Evolutionary conservation across 2,329 filamentous ascomycete species (phyloP), one percentile per base, ranked within the genome.

Genomic region (Elsinoe batatas): DNA sequence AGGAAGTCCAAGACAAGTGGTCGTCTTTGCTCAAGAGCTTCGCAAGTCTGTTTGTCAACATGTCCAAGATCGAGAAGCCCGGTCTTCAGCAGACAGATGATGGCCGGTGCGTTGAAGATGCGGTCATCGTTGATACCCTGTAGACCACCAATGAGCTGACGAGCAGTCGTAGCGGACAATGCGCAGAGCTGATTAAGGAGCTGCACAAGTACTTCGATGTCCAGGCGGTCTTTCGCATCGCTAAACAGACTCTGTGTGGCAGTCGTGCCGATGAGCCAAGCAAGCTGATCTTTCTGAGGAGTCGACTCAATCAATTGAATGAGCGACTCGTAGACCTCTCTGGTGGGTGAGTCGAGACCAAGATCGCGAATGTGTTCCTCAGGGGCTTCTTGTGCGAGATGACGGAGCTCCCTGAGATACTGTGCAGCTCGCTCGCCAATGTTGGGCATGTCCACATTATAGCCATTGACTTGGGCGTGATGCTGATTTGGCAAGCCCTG

Each of bases 1-100:
- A 97, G 77, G 66, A 95, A 87, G 56, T 89, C 82, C 2, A 96
- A 72, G 1, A 87, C 88, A 18, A 79, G 79, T 6, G 83, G 78
- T 59, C 90, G 88, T 57, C 83, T 82, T 56, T 84, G 78, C 56
- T 81, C 75, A 17, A 97, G 76, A 1, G 86, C 82, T 66, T 85
- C 85, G 6, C 88, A 81, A 61, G 91, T 79, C 53, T 87, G 83
- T 18, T 80, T 76, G 60, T 79, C 78, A 15, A 79, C 68, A 35
- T 75, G 77, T 56, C 79, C 76, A 58, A 84, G 73, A 58, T 84
- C 81, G 62, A 86, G 72, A 33, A 85, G 69, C 8, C 76, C 77
- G 44, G 78, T 77, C 59, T 79, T 76, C 58, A 85, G 76, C 32
- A 85, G 72, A 50, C 79, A 77, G 51, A 82, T 73, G 36, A 81